phyloP scores from a whole-genome alignment of 2,329 filamentous ascomycete species.

The Graphiopsis chlorocephala region DNA sequence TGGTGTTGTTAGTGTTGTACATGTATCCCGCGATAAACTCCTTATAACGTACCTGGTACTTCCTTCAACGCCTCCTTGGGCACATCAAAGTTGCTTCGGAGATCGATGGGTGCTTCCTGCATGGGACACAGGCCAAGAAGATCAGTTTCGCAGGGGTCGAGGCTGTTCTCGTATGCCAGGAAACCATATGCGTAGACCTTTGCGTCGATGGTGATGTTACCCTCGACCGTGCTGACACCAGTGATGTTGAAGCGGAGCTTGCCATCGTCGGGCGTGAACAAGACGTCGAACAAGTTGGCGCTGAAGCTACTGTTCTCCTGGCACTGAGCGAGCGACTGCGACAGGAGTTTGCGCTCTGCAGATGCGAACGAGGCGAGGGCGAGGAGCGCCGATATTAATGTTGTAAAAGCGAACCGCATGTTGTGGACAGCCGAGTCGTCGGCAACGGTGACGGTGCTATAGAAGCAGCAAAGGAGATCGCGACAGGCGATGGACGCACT shows the following conservation, averaged over 20 bases:
- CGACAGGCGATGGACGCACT: slow-evolving; percentile 9
- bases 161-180: slow-evolving; percentile 60
- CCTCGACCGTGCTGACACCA: slow-evolving; percentile 78
- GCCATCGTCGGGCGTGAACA: slow-evolving; percentile 72
- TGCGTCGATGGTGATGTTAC: slow-evolving; percentile 75
- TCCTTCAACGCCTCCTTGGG: slow-evolving; percentile 55
- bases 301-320: slow-evolving; percentile 82
- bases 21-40: not conserved
- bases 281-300: slow-evolving; percentile 83
- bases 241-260: slow-evolving; percentile 72
- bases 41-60: slow-evolving; percentile 61
- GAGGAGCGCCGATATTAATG: slow-evolving; percentile 31
- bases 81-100: slow-evolving; percentile 68
- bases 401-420: slow-evolving; percentile 18
- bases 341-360: slow-evolving; percentile 65
- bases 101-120: slow-evolving; percentile 76
- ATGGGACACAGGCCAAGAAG: slow-evolving; percentile 84
- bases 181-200: slow-evolving; percentile 80
- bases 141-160: slow-evolving; percentile 72
- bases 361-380: slow-evolving; percentile 48
- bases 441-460: slow-evolving; percentile 7
- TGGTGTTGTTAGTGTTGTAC: not conserved
- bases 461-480: not conserved
- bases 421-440: slow-evolving; percentile 6
- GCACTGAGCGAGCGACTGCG: slow-evolving; percentile 80